Base-by-base conservation (phyloP, 2,329 filamentous ascomycete genomes). In the Cladosporium sp. region DNA sequence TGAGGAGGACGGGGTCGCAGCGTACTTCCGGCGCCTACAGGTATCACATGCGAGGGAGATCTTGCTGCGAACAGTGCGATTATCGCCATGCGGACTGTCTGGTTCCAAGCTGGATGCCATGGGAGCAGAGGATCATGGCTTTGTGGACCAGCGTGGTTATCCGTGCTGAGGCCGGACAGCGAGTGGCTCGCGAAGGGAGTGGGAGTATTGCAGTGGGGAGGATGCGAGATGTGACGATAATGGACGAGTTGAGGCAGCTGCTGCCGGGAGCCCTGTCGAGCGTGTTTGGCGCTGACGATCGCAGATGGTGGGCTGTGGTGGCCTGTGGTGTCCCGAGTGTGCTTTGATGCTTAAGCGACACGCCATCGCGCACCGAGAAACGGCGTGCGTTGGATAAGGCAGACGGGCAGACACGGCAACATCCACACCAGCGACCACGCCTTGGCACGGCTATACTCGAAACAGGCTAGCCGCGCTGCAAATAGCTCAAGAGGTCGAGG, bases 21-120 rank as follows among this genome's bases (percentile, higher is more conserved):
- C 44, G 30, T 59, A 65, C 54, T 65, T 65, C 28, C 64, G 49
- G 44, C 64, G 64, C 51, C 64, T 59, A 57, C 64, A 65, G n/a
- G 64, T 65, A 30, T 65, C 64, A 52, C 64, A 65, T 54, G 64
- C 64, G 47, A 54, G 34, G 18, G 55, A 52, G 55, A 65, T 65
- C 57, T 65, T 65, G 41, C 55, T 65, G 64, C 55, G 64, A 26
- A 65, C 64, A 32, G 47, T 58, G 55, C 64, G 54, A 49, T 24
- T 30, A 26, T 65, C 64, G 24, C 34, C 34, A 21, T n/a, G 24
- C 34, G 61, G 61, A 36, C 61, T 64, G 28, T 64, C 61, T 44
- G 61, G 18, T 44, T 64, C 61, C 51, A 64, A 64, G 36, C 51
- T 64, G 26, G 61, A 57, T 24, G 61, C 61, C 61, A 64, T 64